Conservation (phyloP, 108 stramenopile genomes). For the Tribonema minus region DNA sequence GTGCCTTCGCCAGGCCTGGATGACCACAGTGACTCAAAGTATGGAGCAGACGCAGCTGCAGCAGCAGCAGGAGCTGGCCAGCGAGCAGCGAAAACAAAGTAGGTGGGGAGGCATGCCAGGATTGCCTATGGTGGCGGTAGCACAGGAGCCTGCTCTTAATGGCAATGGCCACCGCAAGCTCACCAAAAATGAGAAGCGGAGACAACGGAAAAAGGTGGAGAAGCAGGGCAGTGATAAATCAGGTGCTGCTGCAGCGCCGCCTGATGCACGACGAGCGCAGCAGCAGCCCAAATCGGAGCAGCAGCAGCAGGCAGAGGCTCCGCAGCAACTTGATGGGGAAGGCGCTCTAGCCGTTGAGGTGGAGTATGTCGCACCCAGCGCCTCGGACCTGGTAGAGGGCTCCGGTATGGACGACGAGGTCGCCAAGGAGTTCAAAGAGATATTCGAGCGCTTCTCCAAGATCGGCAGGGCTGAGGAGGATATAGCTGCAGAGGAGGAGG, state of each 20-base stretch:
- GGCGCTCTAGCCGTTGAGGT: constrained; percentile 8
- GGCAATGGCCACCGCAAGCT: constrained; percentile 22
- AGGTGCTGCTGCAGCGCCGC: background rate
- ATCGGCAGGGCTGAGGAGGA: constrained; percentile 16
- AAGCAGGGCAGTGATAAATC: background rate
- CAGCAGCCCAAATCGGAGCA: background rate
- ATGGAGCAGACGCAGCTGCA: background rate
- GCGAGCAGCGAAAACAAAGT: background rate
- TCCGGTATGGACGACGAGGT: constrained; percentile 27
- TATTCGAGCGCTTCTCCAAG: constrained; percentile 43
- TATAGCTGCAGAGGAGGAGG: constrained; percentile 17
- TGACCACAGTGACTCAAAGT: too few relatives aligned
- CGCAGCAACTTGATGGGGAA: constrained; percentile 11
- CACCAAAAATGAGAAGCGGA: constrained; percentile 52
- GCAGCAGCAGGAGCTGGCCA: background rate
- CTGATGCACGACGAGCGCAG: background rate
- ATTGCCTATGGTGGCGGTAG: background rate
- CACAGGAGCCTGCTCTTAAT: background rate
- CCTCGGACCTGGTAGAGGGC: constrained; percentile 22
- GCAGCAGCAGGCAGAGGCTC: background rate
- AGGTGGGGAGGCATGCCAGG: background rate
- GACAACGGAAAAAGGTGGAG: constrained; percentile 40
- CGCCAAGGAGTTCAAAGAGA: constrained; percentile 44
- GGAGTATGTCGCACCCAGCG: constrained; percentile 45
- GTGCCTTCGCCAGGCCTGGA: too few relatives aligned